These are phyloP conservation scores for Eucalyptus polybractea DNA, from an alignment of 345 rosid species.

Conservation along the genomic window DNA sequence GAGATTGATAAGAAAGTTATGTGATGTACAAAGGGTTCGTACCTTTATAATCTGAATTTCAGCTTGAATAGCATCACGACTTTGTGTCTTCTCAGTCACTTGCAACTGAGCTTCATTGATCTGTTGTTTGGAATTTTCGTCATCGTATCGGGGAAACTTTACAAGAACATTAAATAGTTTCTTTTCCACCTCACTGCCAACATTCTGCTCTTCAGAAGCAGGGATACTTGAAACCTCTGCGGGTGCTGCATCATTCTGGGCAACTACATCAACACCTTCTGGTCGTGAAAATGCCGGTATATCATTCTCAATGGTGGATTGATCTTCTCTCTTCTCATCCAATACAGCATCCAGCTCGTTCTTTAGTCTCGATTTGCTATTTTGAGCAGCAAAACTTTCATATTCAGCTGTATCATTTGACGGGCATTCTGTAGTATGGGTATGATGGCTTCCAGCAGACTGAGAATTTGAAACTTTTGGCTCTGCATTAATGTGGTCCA, in stretches of 20 bases:
- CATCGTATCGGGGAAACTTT: constrained; percentile 59
- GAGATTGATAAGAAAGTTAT: neutral
- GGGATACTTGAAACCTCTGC: constrained; percentile 12
- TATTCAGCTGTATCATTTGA: neutral
- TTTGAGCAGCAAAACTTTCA: neutral
- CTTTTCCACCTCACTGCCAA: constrained; percentile 26
- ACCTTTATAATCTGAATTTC: constrained; percentile 45
- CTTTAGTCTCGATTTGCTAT: neutral
- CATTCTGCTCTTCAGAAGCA: constrained; percentile 23
- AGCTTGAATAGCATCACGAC: constrained; percentile 45
- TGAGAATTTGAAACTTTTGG: neutral
- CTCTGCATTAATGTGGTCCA: neutral
- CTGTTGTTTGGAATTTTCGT: constrained; percentile 32
- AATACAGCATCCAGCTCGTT: neutral
- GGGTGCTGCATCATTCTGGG: neutral
- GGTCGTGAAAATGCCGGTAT: neutral
- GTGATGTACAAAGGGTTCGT: neutral
- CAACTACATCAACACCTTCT: constrained; percentile 3
- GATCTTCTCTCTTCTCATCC: neutral
- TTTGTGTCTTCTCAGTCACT: constrained; percentile 53
- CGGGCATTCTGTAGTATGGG: neutral
- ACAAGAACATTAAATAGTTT: constrained; percentile 37
- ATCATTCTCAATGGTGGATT: neutral
- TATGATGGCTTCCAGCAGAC: neutral
- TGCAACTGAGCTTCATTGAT: constrained; percentile 32